Evolutionary conservation across 2,329 filamentous ascomycete genomes (phyloP).

Genomic region (Pseudocercospora crystallina): DNA sequence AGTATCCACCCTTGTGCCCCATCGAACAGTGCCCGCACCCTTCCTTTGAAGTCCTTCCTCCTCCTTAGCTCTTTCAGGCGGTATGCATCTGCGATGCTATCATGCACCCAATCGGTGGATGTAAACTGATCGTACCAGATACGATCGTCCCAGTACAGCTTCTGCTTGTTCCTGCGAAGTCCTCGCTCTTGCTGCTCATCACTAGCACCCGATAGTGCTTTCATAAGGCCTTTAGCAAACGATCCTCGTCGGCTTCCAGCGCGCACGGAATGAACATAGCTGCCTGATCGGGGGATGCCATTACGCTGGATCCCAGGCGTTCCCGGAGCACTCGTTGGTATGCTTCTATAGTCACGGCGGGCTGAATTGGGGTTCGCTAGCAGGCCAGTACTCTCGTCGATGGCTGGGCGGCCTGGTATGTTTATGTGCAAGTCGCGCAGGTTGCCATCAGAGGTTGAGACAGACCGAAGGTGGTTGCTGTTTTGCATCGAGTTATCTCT

Average conservation of each 20-base stretch:
- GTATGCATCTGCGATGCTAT: slow-evolving; percentile 91
- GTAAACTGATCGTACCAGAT: slow-evolving; percentile 99
- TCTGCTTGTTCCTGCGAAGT: slow-evolving; percentile 64
- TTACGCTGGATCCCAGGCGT: slow-evolving; percentile 29
- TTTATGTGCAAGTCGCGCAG: slow-evolving; percentile 27
- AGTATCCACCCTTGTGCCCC: slow-evolving; percentile 92
- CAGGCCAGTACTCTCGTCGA: slow-evolving; percentile 51
- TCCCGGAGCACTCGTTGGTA: slow-evolving; percentile 13
- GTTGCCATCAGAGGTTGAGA: slow-evolving; percentile 35
- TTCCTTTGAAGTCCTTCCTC: slow-evolving; percentile 82
- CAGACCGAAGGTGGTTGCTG: not conserved
- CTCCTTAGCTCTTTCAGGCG: slow-evolving; percentile 79
- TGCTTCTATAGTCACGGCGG: slow-evolving; percentile 25
- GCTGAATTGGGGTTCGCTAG: slow-evolving; percentile 39
- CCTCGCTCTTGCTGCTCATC: slow-evolving; percentile 17
- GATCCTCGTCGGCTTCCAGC: slow-evolving; percentile 49
- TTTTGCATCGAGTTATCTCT: slow-evolving; percentile 20
- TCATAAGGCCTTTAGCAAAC: slow-evolving; percentile 35
- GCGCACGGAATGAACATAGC: slow-evolving; percentile 28
- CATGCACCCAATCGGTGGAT: slow-evolving; percentile 96
- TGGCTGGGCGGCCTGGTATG: slow-evolving; percentile 27
- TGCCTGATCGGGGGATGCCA: slow-evolving; percentile 36
- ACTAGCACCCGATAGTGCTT: slow-evolving; percentile 21
- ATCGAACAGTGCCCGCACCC: slow-evolving; percentile 73
- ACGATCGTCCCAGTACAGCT: slow-evolving; percentile 74